Conservation (phyloP, 2,329 filamentous ascomycete genomes). For the Arthrinium puccinioides region DNA sequence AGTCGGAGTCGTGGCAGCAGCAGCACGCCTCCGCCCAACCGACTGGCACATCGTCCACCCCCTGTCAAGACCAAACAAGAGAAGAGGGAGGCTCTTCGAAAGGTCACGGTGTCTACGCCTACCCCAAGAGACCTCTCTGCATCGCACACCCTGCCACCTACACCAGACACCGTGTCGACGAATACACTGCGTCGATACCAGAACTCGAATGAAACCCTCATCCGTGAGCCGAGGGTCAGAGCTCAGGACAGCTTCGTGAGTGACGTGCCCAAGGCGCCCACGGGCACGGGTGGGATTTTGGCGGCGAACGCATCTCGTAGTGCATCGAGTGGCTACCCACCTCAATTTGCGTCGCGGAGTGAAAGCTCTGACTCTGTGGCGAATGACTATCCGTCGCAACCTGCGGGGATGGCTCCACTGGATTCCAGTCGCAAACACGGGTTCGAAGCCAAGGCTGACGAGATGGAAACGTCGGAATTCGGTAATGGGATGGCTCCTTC, state of each 20-base stretch:
- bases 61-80: constrained; percentile 30
- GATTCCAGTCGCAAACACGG: constrained; percentile 4
- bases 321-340: no score
- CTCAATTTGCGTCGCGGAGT: no score
- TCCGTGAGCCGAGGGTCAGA: constrained; percentile 19
- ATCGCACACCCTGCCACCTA: constrained; percentile 44
- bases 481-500: no score
- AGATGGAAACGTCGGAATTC: no score
- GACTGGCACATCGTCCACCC: constrained; percentile 1
- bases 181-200: constrained; percentile 44
- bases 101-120: constrained; percentile 40
- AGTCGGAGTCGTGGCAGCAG: not conserved
- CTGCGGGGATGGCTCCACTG: not conserved
- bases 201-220: constrained; percentile 41
- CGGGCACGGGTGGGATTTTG: no score
- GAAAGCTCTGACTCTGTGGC: not conserved
- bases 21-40: constrained; percentile 9
- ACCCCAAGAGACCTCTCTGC: constrained; percentile 30
- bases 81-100: constrained; percentile 39
- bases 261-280: no score
- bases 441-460: no score
- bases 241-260: constrained; percentile 27
- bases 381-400: constrained; percentile 6
- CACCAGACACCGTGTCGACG: constrained; percentile 53
- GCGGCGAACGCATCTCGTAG: no score